These are phyloP conservation scores for Wickerhamomyces strasburgensis DNA, from an alignment of 805 yeast genomes.

Conservation along the genomic window DNA sequence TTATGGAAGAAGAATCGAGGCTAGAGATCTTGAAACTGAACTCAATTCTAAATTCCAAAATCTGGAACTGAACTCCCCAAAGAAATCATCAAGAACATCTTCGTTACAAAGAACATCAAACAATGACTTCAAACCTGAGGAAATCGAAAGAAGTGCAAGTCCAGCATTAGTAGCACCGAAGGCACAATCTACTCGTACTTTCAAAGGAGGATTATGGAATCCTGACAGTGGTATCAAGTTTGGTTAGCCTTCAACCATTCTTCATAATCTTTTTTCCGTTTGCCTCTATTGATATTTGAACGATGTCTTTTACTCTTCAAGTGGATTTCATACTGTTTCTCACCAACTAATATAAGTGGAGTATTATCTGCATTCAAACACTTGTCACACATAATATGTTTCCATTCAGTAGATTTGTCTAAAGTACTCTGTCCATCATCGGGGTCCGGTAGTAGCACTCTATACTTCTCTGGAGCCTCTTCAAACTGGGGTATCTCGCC, in stretches of 20 bases:
- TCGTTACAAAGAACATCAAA: neutral
- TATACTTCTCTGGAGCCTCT: constrained; percentile 36
- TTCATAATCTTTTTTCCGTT: constrained; percentile 50
- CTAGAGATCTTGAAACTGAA: constrained; percentile 43
- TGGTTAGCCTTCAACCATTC: constrained; percentile 27
- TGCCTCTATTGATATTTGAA: constrained; percentile 41
- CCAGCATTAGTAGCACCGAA: constrained; percentile 21
- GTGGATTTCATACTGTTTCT: constrained; percentile 66
- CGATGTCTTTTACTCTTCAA: constrained; percentile 63
- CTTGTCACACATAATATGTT: constrained; percentile 59
- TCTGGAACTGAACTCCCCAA: constrained; percentile 15
- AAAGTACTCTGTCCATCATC: constrained; percentile 8
- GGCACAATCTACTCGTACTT: constrained; percentile 15
- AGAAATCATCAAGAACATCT: neutral
- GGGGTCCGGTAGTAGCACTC: constrained; percentile 22
- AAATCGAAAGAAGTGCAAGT: constrained; percentile 7
- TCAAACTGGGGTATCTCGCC: constrained; percentile 8
- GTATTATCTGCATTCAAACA: constrained; percentile 57
- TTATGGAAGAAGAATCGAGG: constrained; percentile 46
- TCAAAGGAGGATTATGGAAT: constrained; percentile 28
- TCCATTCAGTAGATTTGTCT: constrained; percentile 44
- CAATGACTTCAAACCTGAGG: neutral
- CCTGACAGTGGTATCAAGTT: constrained; percentile 26
- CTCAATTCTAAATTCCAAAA: constrained; percentile 26
- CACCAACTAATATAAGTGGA: constrained; percentile 65